Conservation (phyloP, 2,329 filamentous ascomycete species). For the Microdochium trichocladiopsis region DNA sequence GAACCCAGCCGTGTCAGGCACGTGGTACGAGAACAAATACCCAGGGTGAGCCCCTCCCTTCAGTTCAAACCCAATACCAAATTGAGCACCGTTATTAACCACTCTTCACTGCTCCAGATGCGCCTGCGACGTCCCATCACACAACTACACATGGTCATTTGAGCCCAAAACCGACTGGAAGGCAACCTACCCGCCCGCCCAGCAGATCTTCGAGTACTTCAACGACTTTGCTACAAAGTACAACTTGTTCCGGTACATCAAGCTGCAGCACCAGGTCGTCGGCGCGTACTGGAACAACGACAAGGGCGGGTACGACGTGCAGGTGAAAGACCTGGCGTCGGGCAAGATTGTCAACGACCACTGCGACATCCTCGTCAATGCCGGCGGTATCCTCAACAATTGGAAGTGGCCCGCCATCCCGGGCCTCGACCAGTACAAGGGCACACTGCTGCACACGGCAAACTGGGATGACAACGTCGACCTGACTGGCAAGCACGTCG, state of each 20-base stretch:
- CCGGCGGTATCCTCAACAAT: slow-evolving; percentile 39
- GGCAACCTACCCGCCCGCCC: slow-evolving; percentile 30
- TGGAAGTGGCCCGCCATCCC: slow-evolving; percentile 42
- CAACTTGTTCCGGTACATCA: slow-evolving; percentile 24
- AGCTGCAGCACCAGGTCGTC: slow-evolving; percentile 12
- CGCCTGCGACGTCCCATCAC: slow-evolving; percentile 41
- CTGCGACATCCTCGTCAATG: slow-evolving; percentile 41
- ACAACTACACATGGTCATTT: slow-evolving; percentile 44
- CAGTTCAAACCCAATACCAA: neutral
- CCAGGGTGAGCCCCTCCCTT: slow-evolving; percentile 20
- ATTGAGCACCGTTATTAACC: too few species aligned
- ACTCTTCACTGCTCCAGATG: slow-evolving; percentile 16
- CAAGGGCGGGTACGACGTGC: slow-evolving; percentile 21
- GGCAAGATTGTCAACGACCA: slow-evolving; percentile 23
- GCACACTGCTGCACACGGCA: slow-evolving; percentile 35
- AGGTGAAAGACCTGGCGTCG: slow-evolving; percentile 20
- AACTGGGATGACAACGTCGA: slow-evolving; percentile 31
- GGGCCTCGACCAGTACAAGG: slow-evolving; percentile 35
- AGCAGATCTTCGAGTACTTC: slow-evolving; percentile 34
- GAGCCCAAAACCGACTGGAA: slow-evolving; percentile 36
- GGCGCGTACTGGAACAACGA: slow-evolving; percentile 27
- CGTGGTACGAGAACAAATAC: slow-evolving; percentile 44
- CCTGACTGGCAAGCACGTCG: slow-evolving; percentile 28
- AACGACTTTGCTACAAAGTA: slow-evolving; percentile 31
- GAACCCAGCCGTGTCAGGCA: slow-evolving; percentile 37